Evolutionary conservation across 352 stramenopile species (phyloP), one percentile per base, ranked within the genome.

Genomic region (Thalassiosira exigua): DNA sequence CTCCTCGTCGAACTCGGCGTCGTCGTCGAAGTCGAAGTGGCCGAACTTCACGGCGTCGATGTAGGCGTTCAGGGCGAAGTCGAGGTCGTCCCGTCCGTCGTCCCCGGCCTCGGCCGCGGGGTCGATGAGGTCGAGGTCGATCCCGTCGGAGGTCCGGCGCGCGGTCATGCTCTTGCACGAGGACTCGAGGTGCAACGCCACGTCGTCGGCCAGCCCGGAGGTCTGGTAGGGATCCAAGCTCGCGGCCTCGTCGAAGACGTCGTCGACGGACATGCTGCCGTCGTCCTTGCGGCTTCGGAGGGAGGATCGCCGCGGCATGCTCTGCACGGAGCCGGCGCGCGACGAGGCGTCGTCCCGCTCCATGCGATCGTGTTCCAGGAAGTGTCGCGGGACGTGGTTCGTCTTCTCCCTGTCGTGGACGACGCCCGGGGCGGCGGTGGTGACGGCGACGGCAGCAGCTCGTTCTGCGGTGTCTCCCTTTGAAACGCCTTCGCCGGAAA

Each of bases 11-110:
- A 62, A 26, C 7, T 57, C 22, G 22, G 52, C n/a, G 51, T 42
- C 50, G 12, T 76, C 21, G 42, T 64, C n/a, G 21, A 62, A 68
- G 29, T 78, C 54, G 26, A 87, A 79, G 52, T 87, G 73, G n/a
- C 73, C 73, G 46, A 66, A 72, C 22, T 75, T 76, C 1, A 83
- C 81, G 66, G 62, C 79, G 22, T 79, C 36, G 3, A 44, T 17
- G 50, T 73, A 87, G 0, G 73, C 24, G 19, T 74, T 69, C 73
- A 82, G 67, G 0, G 72, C 79, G 60, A 69, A 87, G 52, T 87
- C 79, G 56, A 87, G 83, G 44, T 87, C 79, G 52, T 79, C 70
- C 19, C 41, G 46, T 22, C 61, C 70, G 11, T 59, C 51, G 26
- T 78, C 50, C 3, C 24, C 36, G 1, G 61, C 33, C 50, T 48